Percentiles rank a stretch among this genome's conserved stretches.
phyloP scores from a whole-genome alignment of 106 monocot species.

The Platanthera zijinensis region DNA sequence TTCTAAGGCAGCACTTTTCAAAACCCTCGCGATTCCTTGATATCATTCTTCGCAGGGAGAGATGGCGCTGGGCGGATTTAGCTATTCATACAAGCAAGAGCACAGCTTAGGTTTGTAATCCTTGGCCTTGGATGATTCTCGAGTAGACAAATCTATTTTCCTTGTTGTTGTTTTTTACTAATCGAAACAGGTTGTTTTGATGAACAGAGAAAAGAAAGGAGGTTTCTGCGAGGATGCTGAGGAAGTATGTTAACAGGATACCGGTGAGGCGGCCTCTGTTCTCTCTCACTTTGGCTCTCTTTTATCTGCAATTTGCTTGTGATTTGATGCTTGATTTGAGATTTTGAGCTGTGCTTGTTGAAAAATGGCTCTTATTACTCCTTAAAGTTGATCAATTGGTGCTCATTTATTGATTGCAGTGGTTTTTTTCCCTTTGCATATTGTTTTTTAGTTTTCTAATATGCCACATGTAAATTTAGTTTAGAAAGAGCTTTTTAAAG shows the following conservation, averaged over 20 bases:
- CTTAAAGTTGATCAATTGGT: too few species aligned
- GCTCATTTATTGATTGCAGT: too few species aligned
- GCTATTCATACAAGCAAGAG: not conserved
- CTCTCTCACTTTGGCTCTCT: not conserved
- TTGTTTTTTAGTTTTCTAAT: too few species aligned
- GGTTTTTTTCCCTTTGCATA: too few species aligned
- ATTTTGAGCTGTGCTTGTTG: not conserved
- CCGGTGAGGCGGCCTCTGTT: slow-evolving; percentile 7
- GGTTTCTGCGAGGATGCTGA: slow-evolving; percentile 15
- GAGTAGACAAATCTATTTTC: not conserved
- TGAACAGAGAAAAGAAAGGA: too few species aligned
- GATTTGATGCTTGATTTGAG: not conserved
- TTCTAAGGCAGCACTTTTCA: too few species aligned
- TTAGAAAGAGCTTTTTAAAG: too few species aligned
- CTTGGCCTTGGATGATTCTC: not conserved
- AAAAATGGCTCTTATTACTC: too few species aligned
- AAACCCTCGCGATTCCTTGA: too few species aligned
- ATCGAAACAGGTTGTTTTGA: not conserved
- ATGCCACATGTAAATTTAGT: too few species aligned
- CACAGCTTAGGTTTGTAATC: slow-evolving; percentile 9
- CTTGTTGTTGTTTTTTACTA: not conserved
- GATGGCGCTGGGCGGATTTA: not conserved
- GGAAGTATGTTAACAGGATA: slow-evolving; percentile 13
- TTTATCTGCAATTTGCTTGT: not conserved
- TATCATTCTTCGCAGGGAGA: too few species aligned